Base-by-base conservation (phyloP, 257 asterid species). In the Pogostemon cablin region DNA sequence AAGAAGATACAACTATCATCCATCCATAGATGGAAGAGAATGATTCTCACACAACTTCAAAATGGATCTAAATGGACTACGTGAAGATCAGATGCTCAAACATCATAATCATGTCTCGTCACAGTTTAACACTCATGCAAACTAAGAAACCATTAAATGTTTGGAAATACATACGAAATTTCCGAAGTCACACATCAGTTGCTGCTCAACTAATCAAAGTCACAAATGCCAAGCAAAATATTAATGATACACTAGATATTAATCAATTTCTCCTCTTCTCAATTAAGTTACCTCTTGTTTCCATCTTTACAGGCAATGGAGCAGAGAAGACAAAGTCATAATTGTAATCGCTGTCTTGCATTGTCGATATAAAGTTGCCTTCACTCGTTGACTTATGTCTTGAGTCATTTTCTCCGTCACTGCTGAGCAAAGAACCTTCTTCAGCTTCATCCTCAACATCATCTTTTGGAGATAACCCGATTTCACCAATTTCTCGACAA, bases 301-400 rank as follows among this genome's bases (percentile, higher is more conserved):
- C 96, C 86, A 81, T 89, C 82, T 69, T 84, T 77, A 68, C 80
- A 17, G 90, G 90, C 77, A 80, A 68, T 11, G 88, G 92, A 47
- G 90, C 87, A 77, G 83, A 74, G 81, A 81, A 81, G 37, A 76
- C 4, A 39, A 77, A 76, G 43, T 72, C 64, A 15, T 68, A 78
- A n/a, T 48, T 32, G 35, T 68, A 80, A 5, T 48, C 61, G 6
- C 62, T 49, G 41, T 52, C 69, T 35, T 39, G 37, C 73, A 65
- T 61, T 15, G 66, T 40, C 37, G 20, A 38, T 34, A 15, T 69
- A 69, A 7, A 46, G n/a, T 46, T 64, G 38, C 67, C 52, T 37
- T 63, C 68, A 4, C 41, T 76, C 42, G 65, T 56, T 15, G 72
- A 52, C 67, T 72, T n/a, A 68, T 3, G 58, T 62, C 39, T 65